Evolutionary conservation across 441 rosid species (phyloP).

Genomic region (Gossypium schwendimanii): DNA sequence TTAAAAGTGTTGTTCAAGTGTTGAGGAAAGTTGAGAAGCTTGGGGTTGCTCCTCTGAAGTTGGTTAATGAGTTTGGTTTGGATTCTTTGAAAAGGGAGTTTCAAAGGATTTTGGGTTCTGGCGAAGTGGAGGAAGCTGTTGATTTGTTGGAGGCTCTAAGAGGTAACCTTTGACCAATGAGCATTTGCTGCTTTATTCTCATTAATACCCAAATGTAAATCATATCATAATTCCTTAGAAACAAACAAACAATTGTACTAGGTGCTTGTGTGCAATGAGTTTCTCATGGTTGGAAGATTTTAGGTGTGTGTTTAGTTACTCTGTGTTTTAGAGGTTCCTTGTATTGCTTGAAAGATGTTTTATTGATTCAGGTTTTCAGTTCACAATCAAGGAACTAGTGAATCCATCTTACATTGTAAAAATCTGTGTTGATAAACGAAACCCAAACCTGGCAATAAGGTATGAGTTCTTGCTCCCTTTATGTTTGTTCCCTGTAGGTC

Average conservation of each 20-base stretch:
- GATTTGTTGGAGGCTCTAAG: slow-evolving; percentile 66
- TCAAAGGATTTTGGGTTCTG: slow-evolving; percentile 38
- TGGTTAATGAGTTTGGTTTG: slow-evolving; percentile 38
- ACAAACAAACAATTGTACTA: neutral
- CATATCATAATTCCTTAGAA: neutral
- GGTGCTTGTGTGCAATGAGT: neutral
- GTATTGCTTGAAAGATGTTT: slow-evolving; percentile 12
- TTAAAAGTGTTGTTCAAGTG: slow-evolving; percentile 40
- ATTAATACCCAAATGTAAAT: neutral
- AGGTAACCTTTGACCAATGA: slow-evolving; percentile 33
- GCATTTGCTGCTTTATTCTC: neutral
- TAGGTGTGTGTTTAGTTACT: neutral
- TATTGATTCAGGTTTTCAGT: slow-evolving; percentile 47
- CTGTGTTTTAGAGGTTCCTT: slow-evolving; percentile 1
- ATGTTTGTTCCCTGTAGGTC: neutral
- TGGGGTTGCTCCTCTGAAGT: slow-evolving; percentile 51
- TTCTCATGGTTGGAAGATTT: neutral
- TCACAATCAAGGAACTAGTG: slow-evolving; percentile 58
- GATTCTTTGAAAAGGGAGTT: slow-evolving; percentile 47
- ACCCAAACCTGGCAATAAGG: slow-evolving; percentile 72
- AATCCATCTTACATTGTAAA: slow-evolving; percentile 51
- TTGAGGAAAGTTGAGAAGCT: slow-evolving; percentile 44
- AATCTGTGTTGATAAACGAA: slow-evolving; percentile 45
- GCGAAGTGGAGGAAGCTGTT: slow-evolving; percentile 46
- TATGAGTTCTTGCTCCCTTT: slow-evolving; percentile 17